Evolutionary conservation across 2,329 filamentous ascomycete species (phyloP), one percentile per base, ranked within the genome.

Genomic region (Fusarium armeniacum): DNA sequence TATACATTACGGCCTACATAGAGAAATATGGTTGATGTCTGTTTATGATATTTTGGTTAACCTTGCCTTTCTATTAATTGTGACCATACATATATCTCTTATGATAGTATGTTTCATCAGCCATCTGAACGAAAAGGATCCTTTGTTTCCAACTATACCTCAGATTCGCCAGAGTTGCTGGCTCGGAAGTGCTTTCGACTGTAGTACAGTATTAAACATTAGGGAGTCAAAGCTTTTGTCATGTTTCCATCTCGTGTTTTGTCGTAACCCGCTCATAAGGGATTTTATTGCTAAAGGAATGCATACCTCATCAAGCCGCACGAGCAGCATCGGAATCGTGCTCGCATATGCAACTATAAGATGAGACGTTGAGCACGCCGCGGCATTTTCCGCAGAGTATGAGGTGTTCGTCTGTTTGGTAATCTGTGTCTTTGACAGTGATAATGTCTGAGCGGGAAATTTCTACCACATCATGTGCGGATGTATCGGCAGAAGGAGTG

Each of bases 1-100:
- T 70, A 73, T 73, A 73, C 50, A 55, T 73, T 65, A 74, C 72
- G 69, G 58, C 70, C 69, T 49, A 71, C 67, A 74, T 74, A 74
- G 69, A 73, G 59, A 73, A 69, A 71, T 30, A 50, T 16, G 54
- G 40, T 53, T 66, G 61, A 74, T 66, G 56, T 60, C 22, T 50
- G 55, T 59, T 54, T 58, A 41, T 33, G 30, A 51, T n/a, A 40
- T 20, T 26, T 44, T 26, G 2, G 22, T 15, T 4, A 4, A 24
- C 6, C 16, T 26, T 26, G 3, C 33, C 33, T 35, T 8, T 15
- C 5, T 24, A n/a, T n/a, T 5, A 28, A 45, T 16, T 9, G 45
- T 28, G n/a, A 16, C 5, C 9, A 13, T 38, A 15, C 18, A 24
- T n/a, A 33, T 50, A 15, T 33, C n/a, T 36, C 13, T 8, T 4